Evolutionary conservation across 169 alveolate genomes (phyloP), one percentile per base, ranked within the genome.

Genomic region (Plasmodium inui): DNA sequence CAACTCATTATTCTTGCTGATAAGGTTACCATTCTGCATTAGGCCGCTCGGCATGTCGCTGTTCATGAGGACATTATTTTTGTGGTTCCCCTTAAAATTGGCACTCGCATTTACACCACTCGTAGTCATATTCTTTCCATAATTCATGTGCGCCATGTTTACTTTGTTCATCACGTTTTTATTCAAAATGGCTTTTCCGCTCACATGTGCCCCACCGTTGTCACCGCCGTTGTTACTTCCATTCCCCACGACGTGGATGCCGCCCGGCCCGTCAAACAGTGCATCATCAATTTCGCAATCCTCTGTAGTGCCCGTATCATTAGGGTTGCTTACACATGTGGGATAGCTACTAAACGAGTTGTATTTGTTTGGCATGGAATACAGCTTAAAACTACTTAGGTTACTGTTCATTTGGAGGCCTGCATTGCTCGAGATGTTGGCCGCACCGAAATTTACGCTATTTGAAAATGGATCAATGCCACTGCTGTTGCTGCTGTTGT

Each of bases 291-390:
- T 46, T 26, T 85, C 84, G 30, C 41, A 14, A 73, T 85, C 37
- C 1, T 85, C 83, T 53, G 57, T 37, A 6, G 10, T 55, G 28
- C 34, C 78, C 28, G 19, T 74, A 46, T 85, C 85, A 85, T 50
- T 73, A 26, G 79, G 14, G 44, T 44, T 46, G 79, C 80, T 85
- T 12, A 73, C 44, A 55, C 39, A 74, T 22, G 34, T 50, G 22
- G 86, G 57, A 61, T 37, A 85, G 61, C 41, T 85, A 32, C 80
- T 50, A 50, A 85, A 19, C 17, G 84, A 73, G 41, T 74, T 85
- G 67, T 85, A 85, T 41, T 74, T 85, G 67, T 44, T 74, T 53
- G 37, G 73, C 39, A 72, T 28, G 9, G 84, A 17, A 28, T 72
- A 74, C 26, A 10, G 55, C 44, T 74, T 74, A 85, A 73, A 17